Conservation (phyloP, 345 rosid species). For the Geranium rotundifolium region DNA sequence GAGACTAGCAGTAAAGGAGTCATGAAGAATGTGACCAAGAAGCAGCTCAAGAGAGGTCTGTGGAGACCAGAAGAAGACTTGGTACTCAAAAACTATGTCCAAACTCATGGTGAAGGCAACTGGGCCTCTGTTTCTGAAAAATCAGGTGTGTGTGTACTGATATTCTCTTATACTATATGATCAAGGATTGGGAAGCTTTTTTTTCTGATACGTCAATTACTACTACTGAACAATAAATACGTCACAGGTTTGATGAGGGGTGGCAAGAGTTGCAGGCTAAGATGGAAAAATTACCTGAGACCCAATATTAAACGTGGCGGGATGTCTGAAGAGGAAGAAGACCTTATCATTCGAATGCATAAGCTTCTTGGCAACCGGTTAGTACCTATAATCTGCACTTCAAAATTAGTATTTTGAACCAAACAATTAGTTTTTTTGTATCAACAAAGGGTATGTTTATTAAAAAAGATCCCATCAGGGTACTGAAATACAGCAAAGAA, state of each 20-base stretch:
- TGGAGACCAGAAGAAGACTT: conserved; percentile 90
- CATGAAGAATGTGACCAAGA: conserved; percentile 11
- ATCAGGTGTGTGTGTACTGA: conserved; percentile 31
- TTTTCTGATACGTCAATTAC: neutral
- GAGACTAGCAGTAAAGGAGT: conserved; percentile 28
- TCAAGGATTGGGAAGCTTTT: neutral
- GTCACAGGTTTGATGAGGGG: conserved; percentile 55
- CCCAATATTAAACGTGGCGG: conserved; percentile 70
- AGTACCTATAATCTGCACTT: neutral
- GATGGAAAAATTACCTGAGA: conserved; percentile 81
- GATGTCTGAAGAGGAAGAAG: conserved; percentile 74
- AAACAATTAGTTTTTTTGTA: neutral
- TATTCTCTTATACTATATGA: neutral
- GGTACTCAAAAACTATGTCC: conserved; percentile 49
- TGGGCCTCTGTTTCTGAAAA: conserved; percentile 60
- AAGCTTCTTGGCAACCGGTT: conserved; percentile 81
- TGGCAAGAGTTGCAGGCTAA: conserved; percentile 79
- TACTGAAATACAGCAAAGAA: too few species aligned
- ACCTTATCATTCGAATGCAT: conserved; percentile 80
- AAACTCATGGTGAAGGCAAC: conserved; percentile 77
- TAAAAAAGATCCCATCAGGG: too few species aligned
- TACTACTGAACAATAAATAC: neutral
- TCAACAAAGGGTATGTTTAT: too few species aligned
- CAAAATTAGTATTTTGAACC: neutral
- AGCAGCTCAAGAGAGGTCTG: conserved; percentile 42